These are phyloP conservation scores for Phoenix roebelenii DNA, from an alignment of 176 grass and related monocot genomes.

Conservation along the genomic window DNA sequence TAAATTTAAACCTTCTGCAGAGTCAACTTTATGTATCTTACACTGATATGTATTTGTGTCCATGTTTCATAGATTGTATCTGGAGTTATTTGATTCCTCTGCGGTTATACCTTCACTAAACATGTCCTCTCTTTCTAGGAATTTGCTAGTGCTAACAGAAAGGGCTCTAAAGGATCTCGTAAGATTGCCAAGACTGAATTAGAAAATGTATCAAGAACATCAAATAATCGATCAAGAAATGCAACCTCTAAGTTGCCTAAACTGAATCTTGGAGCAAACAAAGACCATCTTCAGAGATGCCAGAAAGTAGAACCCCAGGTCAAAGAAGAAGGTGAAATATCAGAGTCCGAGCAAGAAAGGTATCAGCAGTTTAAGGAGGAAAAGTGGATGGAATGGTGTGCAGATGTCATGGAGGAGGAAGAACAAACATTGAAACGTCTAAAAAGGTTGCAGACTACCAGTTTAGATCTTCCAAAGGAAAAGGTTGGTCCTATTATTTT, in stretches of 20 bases:
- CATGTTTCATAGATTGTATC: too few species aligned
- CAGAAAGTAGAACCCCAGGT: conserved; percentile 67
- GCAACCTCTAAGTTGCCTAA: conserved; percentile 29
- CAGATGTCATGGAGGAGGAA: conserved; percentile 83
- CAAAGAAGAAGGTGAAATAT: conserved; percentile 99
- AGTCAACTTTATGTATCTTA: too few species aligned
- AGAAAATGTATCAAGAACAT: conserved; percentile 32
- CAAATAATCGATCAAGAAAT: conserved; percentile 51
- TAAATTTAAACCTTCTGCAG: too few species aligned
- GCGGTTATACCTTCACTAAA: neutral
- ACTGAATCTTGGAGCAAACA: conserved; percentile 42
- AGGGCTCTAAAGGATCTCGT: conserved; percentile 47
- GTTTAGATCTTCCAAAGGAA: conserved; percentile 89
- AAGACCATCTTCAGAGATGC: conserved; percentile 48
- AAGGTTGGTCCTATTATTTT: conserved; percentile 47
- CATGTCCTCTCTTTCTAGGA: conserved; percentile 48
- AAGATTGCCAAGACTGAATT: conserved; percentile 47
- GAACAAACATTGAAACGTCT: conserved; percentile 85
- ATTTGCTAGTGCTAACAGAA: conserved; percentile 64
- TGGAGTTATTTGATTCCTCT: neutral
- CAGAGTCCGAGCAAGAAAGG: conserved; percentile 78
- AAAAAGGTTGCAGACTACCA: conserved; percentile 91
- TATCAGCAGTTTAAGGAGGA: conserved; percentile 84
- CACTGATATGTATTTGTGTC: too few species aligned
- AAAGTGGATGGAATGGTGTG: conserved; percentile 99